Evolutionary conservation across 2,329 filamentous ascomycete genomes (phyloP), one percentile per base, ranked within the genome.

Genomic region (Colletotrichum higginsianum): DNA sequence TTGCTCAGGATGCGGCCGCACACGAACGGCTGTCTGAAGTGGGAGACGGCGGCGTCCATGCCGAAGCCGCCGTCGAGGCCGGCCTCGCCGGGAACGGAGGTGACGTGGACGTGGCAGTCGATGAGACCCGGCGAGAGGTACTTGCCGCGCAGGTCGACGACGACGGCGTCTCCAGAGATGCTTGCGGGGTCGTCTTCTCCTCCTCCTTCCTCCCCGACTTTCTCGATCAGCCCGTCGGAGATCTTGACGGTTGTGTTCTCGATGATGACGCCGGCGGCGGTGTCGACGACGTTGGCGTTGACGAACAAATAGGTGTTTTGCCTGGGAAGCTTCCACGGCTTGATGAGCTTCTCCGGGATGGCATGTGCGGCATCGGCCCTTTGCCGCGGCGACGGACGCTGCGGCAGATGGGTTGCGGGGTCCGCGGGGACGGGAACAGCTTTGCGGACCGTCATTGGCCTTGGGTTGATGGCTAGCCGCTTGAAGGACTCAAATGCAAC

Each of bases 1-100:
- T 88, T 84, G 50, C 80, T 77, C 0, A 91, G 82, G 80, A 89
- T 90, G 67, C 87, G 82, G 12, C 77, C 72, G 68, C 81, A 83
- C 8, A 87, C 80, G 67, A 83, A 88, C 0, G 87, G 81, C 75
- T 87, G 84, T 2, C 87, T 80, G 16, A 86, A 79, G 4, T 83
- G 77, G 0, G 82, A 83, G 1, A 82, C 81, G 1, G 77, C 75
- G 1, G 78, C 75, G 26, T 84, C 81, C 23, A 81, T 72, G 60
- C 73, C 72, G 26, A 76, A 74, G 8, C 75, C 76, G 23, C 70
- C 75, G 11, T 73, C 65, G 7, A 81, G 78, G 2, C 73, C 74
- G 3, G 74, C 72, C 6, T 77, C 74, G 16, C 80, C 80, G 0
- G 80, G 77, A 0, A 80, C 79, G 4, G 79, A 77, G 8, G 74